A percentile compares a stretch with the other conserved stretches of the same genome.
Conservation (phyloP, 2,329 filamentous ascomycete species). For the Metarhizium album region DNA sequence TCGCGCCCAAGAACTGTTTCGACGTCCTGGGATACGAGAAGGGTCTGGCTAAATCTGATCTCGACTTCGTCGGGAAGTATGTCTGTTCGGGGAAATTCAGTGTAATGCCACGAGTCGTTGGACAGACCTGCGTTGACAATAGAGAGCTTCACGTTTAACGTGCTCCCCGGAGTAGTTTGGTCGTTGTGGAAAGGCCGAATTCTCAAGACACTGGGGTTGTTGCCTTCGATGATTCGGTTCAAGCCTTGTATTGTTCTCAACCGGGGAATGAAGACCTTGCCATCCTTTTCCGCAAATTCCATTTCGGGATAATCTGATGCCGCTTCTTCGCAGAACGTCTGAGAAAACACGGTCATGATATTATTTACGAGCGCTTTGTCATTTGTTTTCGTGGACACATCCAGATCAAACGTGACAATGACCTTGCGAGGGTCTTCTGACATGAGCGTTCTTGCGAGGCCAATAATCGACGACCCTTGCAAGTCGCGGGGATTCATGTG, state of each 20-base stretch:
- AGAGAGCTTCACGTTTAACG: slow-evolving; percentile 13
- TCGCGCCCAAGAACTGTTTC: slow-evolving; percentile 24
- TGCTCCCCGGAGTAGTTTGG: not conserved
- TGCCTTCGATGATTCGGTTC: slow-evolving; percentile 33
- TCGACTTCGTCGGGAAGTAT: slow-evolving; percentile 26
- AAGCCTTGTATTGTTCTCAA: slow-evolving; percentile 27
- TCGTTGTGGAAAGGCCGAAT: slow-evolving; percentile 12
- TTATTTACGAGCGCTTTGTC: slow-evolving; percentile 7
- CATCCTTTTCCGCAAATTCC: slow-evolving; percentile 31
- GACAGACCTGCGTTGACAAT: slow-evolving; percentile 17
- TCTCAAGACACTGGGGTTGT: slow-evolving; percentile 3
- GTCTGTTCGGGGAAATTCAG: slow-evolving; percentile 7
- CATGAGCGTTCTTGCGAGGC: slow-evolving; percentile 34
- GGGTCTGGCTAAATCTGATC: slow-evolving; percentile 26
- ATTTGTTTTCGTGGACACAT: slow-evolving; percentile 11
- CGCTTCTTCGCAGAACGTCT: slow-evolving; percentile 11
- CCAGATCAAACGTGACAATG: slow-evolving; percentile 34
- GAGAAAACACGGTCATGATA: slow-evolving; percentile 17
- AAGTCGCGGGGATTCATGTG: slow-evolving; percentile 26
- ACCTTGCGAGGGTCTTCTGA: slow-evolving; percentile 36
- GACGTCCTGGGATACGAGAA: slow-evolving; percentile 26
- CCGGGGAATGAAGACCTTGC: slow-evolving; percentile 32
- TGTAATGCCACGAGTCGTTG: slow-evolving; percentile 16
- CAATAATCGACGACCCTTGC: slow-evolving; percentile 29
- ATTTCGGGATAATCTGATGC: slow-evolving; percentile 20